These are phyloP conservation scores for Cordyceps javanica DNA, from an alignment of 2,329 filamentous ascomycete species.

Conservation along the genomic window DNA sequence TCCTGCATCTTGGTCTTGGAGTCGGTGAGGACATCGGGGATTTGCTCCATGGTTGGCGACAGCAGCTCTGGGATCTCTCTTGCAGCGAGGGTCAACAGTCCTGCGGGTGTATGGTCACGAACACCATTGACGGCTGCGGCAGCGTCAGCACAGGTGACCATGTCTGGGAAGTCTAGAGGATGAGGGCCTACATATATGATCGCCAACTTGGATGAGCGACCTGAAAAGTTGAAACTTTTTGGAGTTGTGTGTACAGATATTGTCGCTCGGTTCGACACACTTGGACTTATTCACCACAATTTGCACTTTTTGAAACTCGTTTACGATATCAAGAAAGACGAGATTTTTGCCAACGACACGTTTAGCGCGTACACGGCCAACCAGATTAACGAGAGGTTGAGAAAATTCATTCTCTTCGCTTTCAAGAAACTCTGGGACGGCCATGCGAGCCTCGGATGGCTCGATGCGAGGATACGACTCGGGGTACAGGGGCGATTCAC, in stretches of 20 bases:
- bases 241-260: slow-evolving; percentile 25
- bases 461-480: slow-evolving; percentile 31
- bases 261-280: slow-evolving; percentile 27
- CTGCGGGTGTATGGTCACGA: slow-evolving; percentile 62
- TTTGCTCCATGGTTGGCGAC: slow-evolving; percentile 70
- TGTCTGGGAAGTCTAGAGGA: slow-evolving; percentile 13
- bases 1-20: slow-evolving; percentile 67
- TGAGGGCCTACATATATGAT: slow-evolving; percentile 66
- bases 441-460: slow-evolving; percentile 21
- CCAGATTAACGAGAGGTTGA: slow-evolving; percentile 26
- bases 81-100: slow-evolving; percentile 69
- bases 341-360: slow-evolving; percentile 71
- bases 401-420: slow-evolving; percentile 21
- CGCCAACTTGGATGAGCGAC: slow-evolving; percentile 68
- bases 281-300: slow-evolving; percentile 64
- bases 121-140: slow-evolving; percentile 60
- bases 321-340: slow-evolving; percentile 74
- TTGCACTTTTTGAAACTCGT: slow-evolving; percentile 68
- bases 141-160: slow-evolving; percentile 17
- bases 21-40: slow-evolving; percentile 66
- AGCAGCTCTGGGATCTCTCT: slow-evolving; percentile 63
- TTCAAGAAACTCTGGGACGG: slow-evolving; percentile 29
- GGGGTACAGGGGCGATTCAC: slow-evolving; percentile 28
- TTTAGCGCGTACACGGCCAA: slow-evolving; percentile 66
- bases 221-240: slow-evolving; percentile 52